Conservation (phyloP, 1,284 basidiomycete genomes). For the Naganishia albida region DNA sequence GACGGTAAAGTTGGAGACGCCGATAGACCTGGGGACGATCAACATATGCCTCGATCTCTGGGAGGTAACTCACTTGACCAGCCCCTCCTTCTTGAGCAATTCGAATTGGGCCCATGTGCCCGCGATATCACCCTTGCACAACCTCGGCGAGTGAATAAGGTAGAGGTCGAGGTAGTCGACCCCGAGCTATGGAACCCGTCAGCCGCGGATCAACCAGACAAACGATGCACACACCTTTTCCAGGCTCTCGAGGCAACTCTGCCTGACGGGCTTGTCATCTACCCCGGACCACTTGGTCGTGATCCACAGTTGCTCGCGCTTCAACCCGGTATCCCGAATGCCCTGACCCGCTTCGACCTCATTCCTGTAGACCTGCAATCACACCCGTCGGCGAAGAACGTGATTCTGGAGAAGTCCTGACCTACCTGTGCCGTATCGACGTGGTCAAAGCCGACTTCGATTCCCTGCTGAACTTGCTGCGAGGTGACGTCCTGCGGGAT, state of each 20-base stretch:
- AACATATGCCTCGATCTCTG: conserved; percentile 1
- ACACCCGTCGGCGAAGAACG: neutral
- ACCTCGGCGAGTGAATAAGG: conserved; percentile 59
- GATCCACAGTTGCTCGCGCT: conserved; percentile 57
- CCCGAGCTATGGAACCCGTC: conserved; percentile 58
- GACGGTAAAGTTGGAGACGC: conserved; percentile 72
- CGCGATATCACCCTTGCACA: conserved; percentile 60
- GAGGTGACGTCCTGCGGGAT: conserved; percentile 44
- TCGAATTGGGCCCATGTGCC: conserved; percentile 67
- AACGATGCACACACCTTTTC: conserved; percentile 55
- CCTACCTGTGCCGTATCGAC: conserved; percentile 51
- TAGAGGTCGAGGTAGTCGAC: conserved; percentile 70
- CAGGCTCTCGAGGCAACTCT: conserved; percentile 63
- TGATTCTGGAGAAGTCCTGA: neutral
- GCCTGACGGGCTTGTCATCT: conserved; percentile 59
- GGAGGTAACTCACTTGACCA: conserved; percentile 58
- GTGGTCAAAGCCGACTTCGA: conserved; percentile 52
- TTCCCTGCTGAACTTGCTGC: conserved; percentile 46
- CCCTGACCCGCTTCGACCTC: conserved; percentile 57
- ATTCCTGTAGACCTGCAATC: conserved; percentile 41
- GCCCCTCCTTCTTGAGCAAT: conserved; percentile 60
- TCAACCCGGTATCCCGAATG: conserved; percentile 54
- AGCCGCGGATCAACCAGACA: neutral
- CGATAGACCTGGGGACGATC: conserved; percentile 62
- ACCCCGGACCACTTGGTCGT: conserved; percentile 66